A percentile compares a stretch with the other conserved stretches of the same genome.
Evolutionary conservation across 2,329 filamentous ascomycete species (phyloP).

Genomic region (Calonectria pseudoreteaudii): DNA sequence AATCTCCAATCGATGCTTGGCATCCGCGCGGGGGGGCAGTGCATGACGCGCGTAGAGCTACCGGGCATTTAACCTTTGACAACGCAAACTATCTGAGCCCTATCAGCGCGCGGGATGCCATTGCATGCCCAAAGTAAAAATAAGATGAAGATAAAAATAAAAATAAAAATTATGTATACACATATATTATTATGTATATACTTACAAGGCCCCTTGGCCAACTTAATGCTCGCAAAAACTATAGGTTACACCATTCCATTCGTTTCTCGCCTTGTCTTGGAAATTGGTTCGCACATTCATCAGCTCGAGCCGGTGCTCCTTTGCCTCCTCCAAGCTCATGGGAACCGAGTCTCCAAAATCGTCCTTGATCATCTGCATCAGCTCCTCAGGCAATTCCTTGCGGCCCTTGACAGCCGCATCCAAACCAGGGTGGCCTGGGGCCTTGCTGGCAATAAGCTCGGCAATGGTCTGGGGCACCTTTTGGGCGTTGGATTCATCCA

Average conservation of each 20-base stretch:
- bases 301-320: conserved; percentile 27
- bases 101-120: background rate
- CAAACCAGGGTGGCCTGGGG: background rate
- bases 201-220: background rate
- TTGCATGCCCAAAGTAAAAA: background rate
- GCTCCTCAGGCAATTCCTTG: conserved; percentile 17
- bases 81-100: background rate
- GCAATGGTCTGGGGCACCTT: conserved; percentile 17
- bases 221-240: conserved; percentile 35
- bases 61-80: background rate
- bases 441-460: background rate
- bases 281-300: conserved; percentile 24
- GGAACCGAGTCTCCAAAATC: background rate
- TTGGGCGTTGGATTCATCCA: background rate
- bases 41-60: background rate
- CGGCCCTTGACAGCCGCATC: background rate
- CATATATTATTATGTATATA: no score
- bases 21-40: background rate
- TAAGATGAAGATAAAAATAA: background rate
- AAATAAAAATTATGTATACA: no score
- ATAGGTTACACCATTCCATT: background rate
- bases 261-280: background rate
- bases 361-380: conserved; percentile 20
- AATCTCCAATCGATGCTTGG: background rate
- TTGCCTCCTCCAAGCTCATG: conserved; percentile 32